These are phyloP conservation scores for Hirsutella rhossiliensis DNA, from an alignment of 2,329 filamentous ascomycete species.

Conservation along the genomic window DNA sequence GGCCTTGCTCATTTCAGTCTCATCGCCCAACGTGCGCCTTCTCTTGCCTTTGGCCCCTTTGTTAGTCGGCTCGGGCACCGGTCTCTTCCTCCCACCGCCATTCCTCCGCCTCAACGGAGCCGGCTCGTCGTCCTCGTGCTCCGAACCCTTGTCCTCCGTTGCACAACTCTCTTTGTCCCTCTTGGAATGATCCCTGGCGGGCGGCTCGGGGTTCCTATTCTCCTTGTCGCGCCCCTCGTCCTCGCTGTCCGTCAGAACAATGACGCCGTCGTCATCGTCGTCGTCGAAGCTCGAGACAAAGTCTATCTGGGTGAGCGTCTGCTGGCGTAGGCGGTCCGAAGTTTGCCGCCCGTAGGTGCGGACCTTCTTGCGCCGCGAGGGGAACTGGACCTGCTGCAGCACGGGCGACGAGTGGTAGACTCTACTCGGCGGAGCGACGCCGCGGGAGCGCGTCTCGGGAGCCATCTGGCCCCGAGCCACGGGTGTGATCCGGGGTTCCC, in stretches of 20 bases:
- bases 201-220: conserved; percentile 3
- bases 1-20: conserved; percentile 7
- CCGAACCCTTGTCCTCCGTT: neutral
- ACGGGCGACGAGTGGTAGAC: conserved; percentile 25
- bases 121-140: conserved; percentile 3
- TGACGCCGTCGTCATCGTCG: conserved; percentile 12
- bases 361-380: conserved; percentile 19
- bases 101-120: neutral
- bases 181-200: neutral
- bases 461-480: conserved; percentile 14
- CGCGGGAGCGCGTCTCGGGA: conserved; percentile 25
- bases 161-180: neutral
- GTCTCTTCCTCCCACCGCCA: neutral
- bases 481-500: neutral
- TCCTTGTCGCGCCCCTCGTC: conserved; percentile 11
- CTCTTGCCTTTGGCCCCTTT: conserved; percentile 8
- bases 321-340: conserved; percentile 19
- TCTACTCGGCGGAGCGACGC: conserved; percentile 20
- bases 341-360: conserved; percentile 21
- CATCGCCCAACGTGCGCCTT: conserved; percentile 16
- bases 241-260: conserved; percentile 14
- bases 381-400: conserved; percentile 27
- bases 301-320: conserved; percentile 30
- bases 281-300: conserved; percentile 22
- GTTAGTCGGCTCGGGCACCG: neutral